Percentiles rank a stretch among this genome's conserved stretches.
Conservation (phyloP, 1,139 yeast genomes). For the Schizosaccharomyces versatilis region DNA sequence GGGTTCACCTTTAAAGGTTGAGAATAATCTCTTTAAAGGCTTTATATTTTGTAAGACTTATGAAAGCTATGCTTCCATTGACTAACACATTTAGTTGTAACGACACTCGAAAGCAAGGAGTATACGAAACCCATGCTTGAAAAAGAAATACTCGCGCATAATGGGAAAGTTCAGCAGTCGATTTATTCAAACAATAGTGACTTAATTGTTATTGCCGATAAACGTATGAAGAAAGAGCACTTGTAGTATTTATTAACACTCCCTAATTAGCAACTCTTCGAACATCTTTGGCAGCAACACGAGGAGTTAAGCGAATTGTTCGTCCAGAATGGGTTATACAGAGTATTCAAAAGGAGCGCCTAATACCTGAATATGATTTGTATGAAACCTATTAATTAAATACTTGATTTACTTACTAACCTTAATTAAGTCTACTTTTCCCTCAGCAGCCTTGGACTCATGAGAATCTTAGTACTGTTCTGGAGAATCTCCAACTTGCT, state of each 20-base stretch:
- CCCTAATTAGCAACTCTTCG: slow-evolving; percentile 21
- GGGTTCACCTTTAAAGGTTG: too few relatives aligned
- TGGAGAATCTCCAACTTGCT: background rate
- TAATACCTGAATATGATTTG: slow-evolving; percentile 38
- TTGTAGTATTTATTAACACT: too few relatives aligned
- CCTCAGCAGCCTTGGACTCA: background rate
- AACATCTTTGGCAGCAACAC: slow-evolving; percentile 24
- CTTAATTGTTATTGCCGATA: slow-evolving; percentile 29
- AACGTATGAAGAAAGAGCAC: slow-evolving; percentile 10
- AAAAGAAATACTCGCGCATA: slow-evolving; percentile 15
- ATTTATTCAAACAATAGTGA: slow-evolving; percentile 12
- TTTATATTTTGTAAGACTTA: too few relatives aligned
- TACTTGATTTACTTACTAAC: slow-evolving; percentile 19
- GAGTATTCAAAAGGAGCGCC: slow-evolving; percentile 26
- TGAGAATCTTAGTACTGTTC: background rate
- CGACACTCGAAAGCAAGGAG: slow-evolving; percentile 14
- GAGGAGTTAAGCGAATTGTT: slow-evolving; percentile 34
- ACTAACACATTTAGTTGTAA: slow-evolving; percentile 10
- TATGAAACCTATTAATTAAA: slow-evolving; percentile 21
- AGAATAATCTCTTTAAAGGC: too few relatives aligned
- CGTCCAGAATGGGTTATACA: slow-evolving; percentile 54
- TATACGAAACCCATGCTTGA: slow-evolving; percentile 15
- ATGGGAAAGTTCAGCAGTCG: slow-evolving; percentile 15
- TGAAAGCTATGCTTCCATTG: too few relatives aligned
- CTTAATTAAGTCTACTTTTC: slow-evolving; percentile 12